These are phyloP conservation scores for Emmonsiellopsis sp. DNA, from an alignment of 2,329 filamentous ascomycete species.

Conservation along the genomic window DNA sequence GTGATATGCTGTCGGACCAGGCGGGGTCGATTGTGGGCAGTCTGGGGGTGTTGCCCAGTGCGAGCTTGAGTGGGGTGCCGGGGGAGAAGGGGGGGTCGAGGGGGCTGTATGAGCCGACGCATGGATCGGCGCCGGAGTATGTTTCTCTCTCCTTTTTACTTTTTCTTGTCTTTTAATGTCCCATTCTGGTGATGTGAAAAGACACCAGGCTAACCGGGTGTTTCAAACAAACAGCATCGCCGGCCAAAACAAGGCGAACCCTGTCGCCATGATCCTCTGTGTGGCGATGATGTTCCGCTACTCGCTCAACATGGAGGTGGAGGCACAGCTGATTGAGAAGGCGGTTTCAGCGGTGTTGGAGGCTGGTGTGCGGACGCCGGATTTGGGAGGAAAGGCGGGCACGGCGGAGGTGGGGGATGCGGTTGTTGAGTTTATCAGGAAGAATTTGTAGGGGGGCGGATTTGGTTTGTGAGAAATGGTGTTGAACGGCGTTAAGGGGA, in stretches of 20 bases:
- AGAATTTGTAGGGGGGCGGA: slow-evolving; percentile 13
- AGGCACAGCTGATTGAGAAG: slow-evolving; percentile 67
- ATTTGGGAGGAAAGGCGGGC: slow-evolving; percentile 63
- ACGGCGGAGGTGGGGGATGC: slow-evolving; percentile 70
- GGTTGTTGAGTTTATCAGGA: slow-evolving; percentile 58
- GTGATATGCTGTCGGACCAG: slow-evolving; percentile 88
- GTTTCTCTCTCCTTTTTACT: slow-evolving; percentile 6
- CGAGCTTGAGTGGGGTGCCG: slow-evolving; percentile 71
- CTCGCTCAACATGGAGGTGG: slow-evolving; percentile 65
- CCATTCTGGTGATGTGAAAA: no score
- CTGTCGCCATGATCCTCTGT: slow-evolving; percentile 78
- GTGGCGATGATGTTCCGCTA: slow-evolving; percentile 91
- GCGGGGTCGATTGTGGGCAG: slow-evolving; percentile 82
- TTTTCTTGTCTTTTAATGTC: slow-evolving; percentile 42
- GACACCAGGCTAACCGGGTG: neutral
- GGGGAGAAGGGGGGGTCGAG: slow-evolving; percentile 57
- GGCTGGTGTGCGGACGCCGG: slow-evolving; percentile 62
- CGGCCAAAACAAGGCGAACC: slow-evolving; percentile 77
- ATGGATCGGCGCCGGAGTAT: slow-evolving; percentile 45
- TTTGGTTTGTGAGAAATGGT: no score
- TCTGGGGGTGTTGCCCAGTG: slow-evolving; percentile 74
- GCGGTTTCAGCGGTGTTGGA: slow-evolving; percentile 71
- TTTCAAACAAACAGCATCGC: slow-evolving; percentile 54
- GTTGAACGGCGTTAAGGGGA: no score
- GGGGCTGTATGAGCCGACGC: slow-evolving; percentile 89